phyloP scores from a whole-genome alignment of 108 stramenopile genomes.

The Licmophora abbreviata region DNA sequence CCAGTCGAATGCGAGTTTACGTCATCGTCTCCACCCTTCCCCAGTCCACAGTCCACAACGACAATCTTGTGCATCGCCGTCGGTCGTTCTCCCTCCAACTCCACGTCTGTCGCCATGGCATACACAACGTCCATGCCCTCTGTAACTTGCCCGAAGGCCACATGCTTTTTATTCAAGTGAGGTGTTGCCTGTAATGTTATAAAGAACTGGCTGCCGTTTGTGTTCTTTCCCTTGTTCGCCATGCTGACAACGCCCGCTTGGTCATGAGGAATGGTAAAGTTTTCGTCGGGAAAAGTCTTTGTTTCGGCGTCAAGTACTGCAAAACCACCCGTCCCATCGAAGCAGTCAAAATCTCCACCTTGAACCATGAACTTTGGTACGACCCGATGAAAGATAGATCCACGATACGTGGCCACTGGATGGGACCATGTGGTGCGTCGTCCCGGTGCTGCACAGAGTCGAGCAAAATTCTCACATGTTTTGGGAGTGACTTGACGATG shows the following conservation, averaged over 20 bases:
- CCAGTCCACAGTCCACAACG: constrained; percentile 75
- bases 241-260: constrained; percentile 69
- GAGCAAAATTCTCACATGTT: constrained; percentile 86
- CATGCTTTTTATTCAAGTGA: constrained; percentile 79
- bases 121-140: constrained; percentile 56
- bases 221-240: constrained; percentile 79
- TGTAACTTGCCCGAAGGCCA: constrained; percentile 70
- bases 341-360: constrained; percentile 82
- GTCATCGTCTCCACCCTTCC: too few species aligned
- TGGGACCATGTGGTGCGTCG: constrained; percentile 61
- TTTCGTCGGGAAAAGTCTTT: constrained; percentile 78
- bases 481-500: constrained; percentile 86
- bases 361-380: constrained; percentile 94
- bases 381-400: constrained; percentile 57
- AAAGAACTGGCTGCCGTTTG: constrained; percentile 82
- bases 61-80: constrained; percentile 46
- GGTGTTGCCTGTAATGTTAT: constrained; percentile 52
- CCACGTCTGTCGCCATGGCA: constrained; percentile 51
- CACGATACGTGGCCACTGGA: constrained; percentile 66
- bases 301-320: constrained; percentile 43
- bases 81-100: constrained; percentile 46
- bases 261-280: constrained; percentile 52
- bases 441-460: constrained; percentile 68
- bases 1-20: too few species aligned
- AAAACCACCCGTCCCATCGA: constrained; percentile 55